Conservation (phyloP, 2,329 filamentous ascomycete genomes). For the Penicillium sp. region DNA sequence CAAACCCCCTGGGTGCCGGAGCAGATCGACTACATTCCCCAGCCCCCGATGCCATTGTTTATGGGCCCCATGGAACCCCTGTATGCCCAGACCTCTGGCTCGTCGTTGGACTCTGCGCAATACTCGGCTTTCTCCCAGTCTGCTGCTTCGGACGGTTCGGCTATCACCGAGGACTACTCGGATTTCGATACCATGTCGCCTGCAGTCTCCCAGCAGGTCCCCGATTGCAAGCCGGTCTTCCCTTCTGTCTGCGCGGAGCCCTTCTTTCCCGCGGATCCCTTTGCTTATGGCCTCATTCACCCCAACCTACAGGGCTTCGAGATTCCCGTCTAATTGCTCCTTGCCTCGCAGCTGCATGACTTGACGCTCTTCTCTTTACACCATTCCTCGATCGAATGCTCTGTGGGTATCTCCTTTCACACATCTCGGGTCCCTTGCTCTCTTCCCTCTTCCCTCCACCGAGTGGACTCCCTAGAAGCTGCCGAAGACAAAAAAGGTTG, state of each 20-base stretch:
- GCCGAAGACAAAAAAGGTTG: constrained; percentile 8
- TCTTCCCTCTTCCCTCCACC: background rate
- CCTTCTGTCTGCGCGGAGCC: constrained; percentile 26
- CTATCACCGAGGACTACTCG: constrained; percentile 33
- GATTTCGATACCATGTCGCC: constrained; percentile 32
- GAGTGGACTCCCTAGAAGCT: constrained; percentile 8
- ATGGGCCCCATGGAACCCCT: constrained; percentile 29
- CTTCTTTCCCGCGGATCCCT: constrained; percentile 21
- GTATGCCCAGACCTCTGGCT: constrained; percentile 31
- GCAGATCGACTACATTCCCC: constrained; percentile 29
- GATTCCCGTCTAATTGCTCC: constrained; percentile 1
- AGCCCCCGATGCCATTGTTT: constrained; percentile 29
- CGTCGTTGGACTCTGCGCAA: constrained; percentile 29
- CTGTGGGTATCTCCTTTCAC: background rate
- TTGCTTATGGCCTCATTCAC: constrained; percentile 19
- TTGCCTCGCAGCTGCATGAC: constrained; percentile 5
- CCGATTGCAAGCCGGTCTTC: constrained; percentile 26
- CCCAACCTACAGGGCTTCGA: constrained; percentile 16
- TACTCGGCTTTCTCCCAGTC: constrained; percentile 34
- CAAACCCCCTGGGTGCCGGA: constrained; percentile 30
- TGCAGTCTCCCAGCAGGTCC: constrained; percentile 26
- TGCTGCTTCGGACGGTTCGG: constrained; percentile 34
- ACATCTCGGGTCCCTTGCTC: constrained; percentile 2
- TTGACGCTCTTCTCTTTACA: background rate
- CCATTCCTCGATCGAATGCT: constrained; percentile 1